Evolutionary conservation across 2,329 filamentous ascomycete species (phyloP).

Genomic region (Colletotrichum shisoi): DNA sequence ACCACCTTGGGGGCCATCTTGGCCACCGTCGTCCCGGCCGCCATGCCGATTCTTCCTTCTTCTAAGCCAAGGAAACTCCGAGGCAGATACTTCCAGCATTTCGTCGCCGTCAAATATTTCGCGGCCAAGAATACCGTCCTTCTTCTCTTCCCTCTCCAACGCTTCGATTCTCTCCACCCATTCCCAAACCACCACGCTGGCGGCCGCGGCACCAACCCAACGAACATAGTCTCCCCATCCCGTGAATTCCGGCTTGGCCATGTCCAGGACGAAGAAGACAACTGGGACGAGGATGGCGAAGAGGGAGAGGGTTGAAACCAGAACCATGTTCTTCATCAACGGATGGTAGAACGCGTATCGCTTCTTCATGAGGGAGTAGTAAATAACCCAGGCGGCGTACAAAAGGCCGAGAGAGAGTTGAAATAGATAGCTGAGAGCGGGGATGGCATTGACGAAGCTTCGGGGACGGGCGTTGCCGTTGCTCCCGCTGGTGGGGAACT

Average conservation of each 20-base stretch:
- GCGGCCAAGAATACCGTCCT: conserved; percentile 87
- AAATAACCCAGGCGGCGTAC: conserved; percentile 93
- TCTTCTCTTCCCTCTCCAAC: conserved; percentile 89
- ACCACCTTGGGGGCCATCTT: conserved; percentile 38
- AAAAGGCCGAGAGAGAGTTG: conserved; percentile 84
- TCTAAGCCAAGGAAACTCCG: conserved; percentile 59
- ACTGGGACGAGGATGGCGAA: conserved; percentile 86
- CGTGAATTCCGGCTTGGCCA: conserved; percentile 82
- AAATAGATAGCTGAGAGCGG: conserved; percentile 89
- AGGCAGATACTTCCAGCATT: conserved; percentile 74
- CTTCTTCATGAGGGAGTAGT: conserved; percentile 91
- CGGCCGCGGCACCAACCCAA: conserved; percentile 94
- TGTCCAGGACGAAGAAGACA: conserved; percentile 92
- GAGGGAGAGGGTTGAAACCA: conserved; percentile 81
- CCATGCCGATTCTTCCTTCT: conserved; percentile 48
- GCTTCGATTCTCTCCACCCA: conserved; percentile 97
- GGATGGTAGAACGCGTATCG: conserved; percentile 90
- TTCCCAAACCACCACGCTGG: conserved; percentile 97
- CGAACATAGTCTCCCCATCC: conserved; percentile 95
- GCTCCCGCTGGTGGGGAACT: conserved; percentile 60
- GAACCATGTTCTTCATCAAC: conserved; percentile 85
- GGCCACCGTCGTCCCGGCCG: conserved; percentile 42
- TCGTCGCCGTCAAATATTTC: conserved; percentile 95
- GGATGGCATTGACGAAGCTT: conserved; percentile 87
- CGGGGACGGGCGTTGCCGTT: conserved; percentile 68